Evolutionary conservation across 352 stramenopile genomes (phyloP).

Genomic region (Globisporangium echinulatum): DNA sequence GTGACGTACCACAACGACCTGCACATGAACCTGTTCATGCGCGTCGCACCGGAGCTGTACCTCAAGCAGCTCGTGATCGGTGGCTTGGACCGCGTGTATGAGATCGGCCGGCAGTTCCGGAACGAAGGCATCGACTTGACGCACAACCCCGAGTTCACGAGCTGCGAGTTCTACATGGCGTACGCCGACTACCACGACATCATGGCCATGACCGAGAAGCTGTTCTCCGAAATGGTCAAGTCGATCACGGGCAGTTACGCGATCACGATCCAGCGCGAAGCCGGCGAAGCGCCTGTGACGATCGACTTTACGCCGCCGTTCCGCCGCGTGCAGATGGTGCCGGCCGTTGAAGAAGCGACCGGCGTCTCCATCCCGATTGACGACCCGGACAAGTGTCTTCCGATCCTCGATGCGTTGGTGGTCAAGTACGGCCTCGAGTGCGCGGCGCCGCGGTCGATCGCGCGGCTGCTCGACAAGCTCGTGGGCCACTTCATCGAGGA

Average conservation of each 20-base stretch:
- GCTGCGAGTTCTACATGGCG: slow-evolving; percentile 97
- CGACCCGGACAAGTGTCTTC: slow-evolving; percentile 47
- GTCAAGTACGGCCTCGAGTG: slow-evolving; percentile 72
- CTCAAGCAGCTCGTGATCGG: slow-evolving; percentile 98
- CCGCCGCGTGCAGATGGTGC: slow-evolving; percentile 93
- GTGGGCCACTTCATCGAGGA: slow-evolving; percentile 87
- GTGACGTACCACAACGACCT: slow-evolving; percentile 97
- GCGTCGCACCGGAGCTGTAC: slow-evolving; percentile 97
- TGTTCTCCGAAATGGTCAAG: slow-evolving; percentile 89
- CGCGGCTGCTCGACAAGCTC: slow-evolving; percentile 84
- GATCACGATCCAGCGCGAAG: slow-evolving; percentile 89
- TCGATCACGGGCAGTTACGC: slow-evolving; percentile 86
- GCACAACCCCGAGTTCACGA: slow-evolving; percentile 99
- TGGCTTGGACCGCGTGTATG: slow-evolving; percentile 97
- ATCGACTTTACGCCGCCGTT: slow-evolving; percentile 95
- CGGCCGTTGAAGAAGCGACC: slow-evolving; percentile 63
- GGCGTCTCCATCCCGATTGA: slow-evolving; percentile 68
- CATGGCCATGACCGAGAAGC: slow-evolving; percentile 95
- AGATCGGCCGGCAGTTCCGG: slow-evolving; percentile 98
- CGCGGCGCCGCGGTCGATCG: slow-evolving; percentile 59
- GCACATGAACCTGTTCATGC: slow-evolving; percentile 95
- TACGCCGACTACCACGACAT: slow-evolving; percentile 98
- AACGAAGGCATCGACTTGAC: slow-evolving; percentile 98
- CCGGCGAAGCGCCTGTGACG: slow-evolving; percentile 57
- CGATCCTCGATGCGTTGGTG: slow-evolving; percentile 59